phyloP scores from a whole-genome alignment of 164 flowering plant genomes.

The Stephania cephalantha region DNA sequence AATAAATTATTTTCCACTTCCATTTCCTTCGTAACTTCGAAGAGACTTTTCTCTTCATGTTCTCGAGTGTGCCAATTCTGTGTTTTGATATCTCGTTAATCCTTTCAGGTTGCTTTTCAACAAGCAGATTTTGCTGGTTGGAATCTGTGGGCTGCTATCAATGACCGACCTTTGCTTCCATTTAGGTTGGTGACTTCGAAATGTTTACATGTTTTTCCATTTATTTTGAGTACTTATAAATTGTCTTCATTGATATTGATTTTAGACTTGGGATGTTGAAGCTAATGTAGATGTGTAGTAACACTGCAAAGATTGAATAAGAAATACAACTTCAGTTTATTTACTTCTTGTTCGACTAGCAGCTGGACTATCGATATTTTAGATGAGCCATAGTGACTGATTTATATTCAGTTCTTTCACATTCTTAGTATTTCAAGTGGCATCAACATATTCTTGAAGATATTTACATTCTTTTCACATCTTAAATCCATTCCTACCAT shows the following conservation, averaged over 20 bases:
- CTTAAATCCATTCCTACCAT: background rate
- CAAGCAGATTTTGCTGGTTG: constrained; percentile 98
- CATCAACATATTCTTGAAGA: background rate
- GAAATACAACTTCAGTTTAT: no score
- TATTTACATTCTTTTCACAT: background rate
- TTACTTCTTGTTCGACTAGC: no score
- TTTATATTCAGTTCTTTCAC: background rate
- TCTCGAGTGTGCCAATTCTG: background rate
- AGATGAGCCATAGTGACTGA: no score
- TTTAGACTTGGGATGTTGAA: no score
- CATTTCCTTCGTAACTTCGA: background rate
- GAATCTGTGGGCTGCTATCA: constrained; percentile 99
- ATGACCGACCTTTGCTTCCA: constrained; percentile 78
- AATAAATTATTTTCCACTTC: background rate
- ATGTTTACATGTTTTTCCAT: background rate
- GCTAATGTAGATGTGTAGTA: no score
- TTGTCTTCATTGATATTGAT: background rate
- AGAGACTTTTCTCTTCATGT: background rate
- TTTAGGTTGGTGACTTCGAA: constrained; percentile 49
- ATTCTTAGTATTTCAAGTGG: background rate
- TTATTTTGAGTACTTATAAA: constrained; percentile 1
- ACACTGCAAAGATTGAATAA: no score
- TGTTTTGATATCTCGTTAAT: constrained; percentile 2
- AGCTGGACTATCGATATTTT: no score
- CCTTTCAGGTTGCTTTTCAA: constrained; percentile 87